Conservation (phyloP, 208 protist genomes). For the Angomonas desouzai region DNA sequence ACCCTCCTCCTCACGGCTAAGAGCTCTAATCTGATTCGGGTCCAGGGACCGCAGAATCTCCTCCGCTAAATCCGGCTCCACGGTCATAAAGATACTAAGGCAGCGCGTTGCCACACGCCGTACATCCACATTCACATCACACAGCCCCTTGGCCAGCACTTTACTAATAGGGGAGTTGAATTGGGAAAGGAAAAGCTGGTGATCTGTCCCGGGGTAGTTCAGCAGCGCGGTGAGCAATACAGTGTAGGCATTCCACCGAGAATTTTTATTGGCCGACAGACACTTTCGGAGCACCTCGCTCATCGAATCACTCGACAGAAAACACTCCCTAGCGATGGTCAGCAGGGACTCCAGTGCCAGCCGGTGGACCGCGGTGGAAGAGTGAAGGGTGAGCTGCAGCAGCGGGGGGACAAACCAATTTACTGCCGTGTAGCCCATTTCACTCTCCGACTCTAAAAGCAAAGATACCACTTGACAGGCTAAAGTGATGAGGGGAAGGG, state of each 20-base stretch:
- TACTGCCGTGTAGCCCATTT: slow-evolving; percentile 12
- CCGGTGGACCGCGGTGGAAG: slow-evolving; percentile 17
- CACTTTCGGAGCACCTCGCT: slow-evolving; percentile 36
- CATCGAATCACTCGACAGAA: slow-evolving; percentile 42
- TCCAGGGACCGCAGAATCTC: slow-evolving; percentile 30
- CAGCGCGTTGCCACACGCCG: slow-evolving; percentile 29
- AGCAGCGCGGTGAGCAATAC: slow-evolving; percentile 37
- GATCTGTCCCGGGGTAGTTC: slow-evolving; percentile 28
- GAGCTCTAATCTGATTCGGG: background rate
- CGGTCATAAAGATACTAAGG: slow-evolving; percentile 39
- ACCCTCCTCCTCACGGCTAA: background rate
- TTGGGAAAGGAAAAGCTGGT: slow-evolving; percentile 24
- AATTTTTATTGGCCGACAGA: slow-evolving; percentile 28
- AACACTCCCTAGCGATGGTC: slow-evolving; percentile 23
- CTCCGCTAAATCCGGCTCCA: slow-evolving; percentile 37
- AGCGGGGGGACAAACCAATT: slow-evolving; percentile 52
- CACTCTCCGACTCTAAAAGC: background rate
- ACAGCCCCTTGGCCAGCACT: slow-evolving; percentile 29
- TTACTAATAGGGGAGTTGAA: slow-evolving; percentile 33
- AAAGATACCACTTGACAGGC: slow-evolving; percentile 18
- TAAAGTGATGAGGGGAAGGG: slow-evolving; percentile 10
- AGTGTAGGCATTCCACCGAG: slow-evolving; percentile 32
- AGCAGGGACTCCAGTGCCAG: slow-evolving; percentile 28
- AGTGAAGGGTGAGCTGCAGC: slow-evolving; percentile 28
- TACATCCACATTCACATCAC: slow-evolving; percentile 43